These are phyloP conservation scores for Tympanopsis confertula DNA, from an alignment of 2,329 filamentous ascomycete species.

Conservation along the genomic window DNA sequence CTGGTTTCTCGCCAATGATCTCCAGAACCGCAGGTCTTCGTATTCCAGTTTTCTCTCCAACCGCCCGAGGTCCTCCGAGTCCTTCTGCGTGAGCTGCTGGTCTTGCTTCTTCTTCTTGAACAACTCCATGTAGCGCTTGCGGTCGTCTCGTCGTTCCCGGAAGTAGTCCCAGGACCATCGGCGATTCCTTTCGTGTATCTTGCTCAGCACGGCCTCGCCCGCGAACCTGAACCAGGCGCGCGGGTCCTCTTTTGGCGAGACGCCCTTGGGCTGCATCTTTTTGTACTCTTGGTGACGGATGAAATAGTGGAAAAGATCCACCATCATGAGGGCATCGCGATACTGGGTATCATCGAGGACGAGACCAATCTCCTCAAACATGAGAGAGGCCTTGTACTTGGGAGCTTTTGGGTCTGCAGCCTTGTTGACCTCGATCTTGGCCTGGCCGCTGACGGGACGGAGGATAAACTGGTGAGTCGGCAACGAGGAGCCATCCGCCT, in stretches of 20 bases:
- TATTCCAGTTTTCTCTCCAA: conserved; percentile 84
- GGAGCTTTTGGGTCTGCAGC: conserved; percentile 67
- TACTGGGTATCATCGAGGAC: conserved; percentile 98
- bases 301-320: conserved; percentile 97
- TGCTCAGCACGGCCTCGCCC: conserved; percentile 74
- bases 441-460: conserved; percentile 87
- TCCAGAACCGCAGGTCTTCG: conserved; percentile 94
- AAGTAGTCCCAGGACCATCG: conserved; percentile 97
- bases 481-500: conserved; percentile 37
- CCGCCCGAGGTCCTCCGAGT: conserved; percentile 59
- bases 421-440: conserved; percentile 91
- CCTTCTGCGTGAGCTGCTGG: conserved; percentile 57
- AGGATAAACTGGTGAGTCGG: conserved; percentile 80
- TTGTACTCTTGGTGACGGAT: conserved; percentile 96
- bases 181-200: conserved; percentile 88
- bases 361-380: conserved; percentile 96
- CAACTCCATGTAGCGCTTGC: conserved; percentile 75
- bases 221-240: conserved; percentile 88
- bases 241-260: conserved; percentile 76
- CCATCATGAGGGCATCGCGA: conserved; percentile 91
- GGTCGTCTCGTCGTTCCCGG: conserved; percentile 80
- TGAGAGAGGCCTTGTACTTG: conserved; percentile 77
- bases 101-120: conserved; percentile 88
- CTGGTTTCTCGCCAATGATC: conserved; percentile 85
- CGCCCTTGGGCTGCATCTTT: conserved; percentile 73